Evolutionary conservation across 2,329 filamentous ascomycete genomes (phyloP), one percentile per base, ranked within the genome.

Genomic region (Xylariomycetidae sp.): DNA sequence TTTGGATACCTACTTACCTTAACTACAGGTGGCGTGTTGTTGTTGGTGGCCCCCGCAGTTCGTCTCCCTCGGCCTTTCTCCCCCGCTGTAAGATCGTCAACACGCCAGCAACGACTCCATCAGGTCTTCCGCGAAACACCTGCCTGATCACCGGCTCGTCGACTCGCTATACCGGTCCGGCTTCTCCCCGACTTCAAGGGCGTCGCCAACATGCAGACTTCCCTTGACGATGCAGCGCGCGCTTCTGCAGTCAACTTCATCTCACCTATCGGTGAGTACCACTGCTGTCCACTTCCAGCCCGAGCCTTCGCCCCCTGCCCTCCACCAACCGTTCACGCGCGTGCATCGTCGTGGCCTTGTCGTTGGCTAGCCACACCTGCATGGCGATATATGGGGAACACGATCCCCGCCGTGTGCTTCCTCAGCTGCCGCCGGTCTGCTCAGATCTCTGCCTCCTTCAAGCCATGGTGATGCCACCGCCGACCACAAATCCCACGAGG

Each of bases 201-300:
- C 49, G 50, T 53, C 43, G 48, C 52, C 51, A 49, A 49, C 51
- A 61, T 64, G 62, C 65, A 63, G 54, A 39, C 37, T 25, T 63
- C 59, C 61, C 64, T 61, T 61, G 64, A 54, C 55, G 61, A 63
- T 59, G 60, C 60, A 48, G 61, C 61, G 60, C 62, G 52, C 54
- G 60, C 62, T 60, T n/a, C n/a, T n/a, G 60, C 58, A 47, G 59
- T 61, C 41, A 66, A 63, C 42, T 71, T 66, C 58, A 63, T 76
- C 46, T 63, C 60, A 49, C 72, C 72, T 57, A 71, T 75, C 59
- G 72, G 72, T 75, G 59, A 68, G 72, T 61, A 19, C 34, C 33
- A 33, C 39, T 32, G 29, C 31, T 24, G 16, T 20, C 27, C 12
- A n/a, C n/a, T n/a, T n/a, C n/a, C n/a, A n/a, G n/a, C n/a, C 22